Conservation (phyloP, 2,329 filamentous ascomycete species). For the Allantophomopsis cytisporea region DNA sequence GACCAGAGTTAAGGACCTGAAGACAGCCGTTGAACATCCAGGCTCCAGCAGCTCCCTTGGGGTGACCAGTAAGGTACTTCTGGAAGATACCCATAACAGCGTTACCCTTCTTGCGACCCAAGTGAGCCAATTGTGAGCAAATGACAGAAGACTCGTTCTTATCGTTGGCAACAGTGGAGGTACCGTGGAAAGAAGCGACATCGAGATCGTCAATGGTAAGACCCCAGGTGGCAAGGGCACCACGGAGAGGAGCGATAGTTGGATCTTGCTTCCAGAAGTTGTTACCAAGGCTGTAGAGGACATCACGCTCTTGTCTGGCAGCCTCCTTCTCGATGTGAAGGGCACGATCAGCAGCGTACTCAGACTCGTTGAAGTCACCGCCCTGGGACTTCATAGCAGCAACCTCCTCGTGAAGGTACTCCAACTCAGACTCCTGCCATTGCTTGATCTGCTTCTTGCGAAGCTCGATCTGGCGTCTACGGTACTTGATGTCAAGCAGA, state of each 20-base stretch:
- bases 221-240: constrained; percentile 93
- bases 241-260: constrained; percentile 86
- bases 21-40: constrained; percentile 99
- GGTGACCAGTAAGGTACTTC: constrained; percentile 96
- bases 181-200: constrained; percentile 97
- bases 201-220: constrained; percentile 91
- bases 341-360: constrained; percentile 76
- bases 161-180: constrained; percentile 96
- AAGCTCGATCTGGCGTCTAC: constrained; percentile 84
- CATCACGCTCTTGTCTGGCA: constrained; percentile 81
- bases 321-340: constrained; percentile 82
- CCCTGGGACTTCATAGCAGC: constrained; percentile 78
- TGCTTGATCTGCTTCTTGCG: constrained; percentile 89
- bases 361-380: constrained; percentile 63
- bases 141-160: constrained; percentile 99
- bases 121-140: constrained; percentile 88
- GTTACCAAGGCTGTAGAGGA: constrained; percentile 86
- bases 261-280: constrained; percentile 97
- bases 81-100: constrained; percentile 96
- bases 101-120: constrained; percentile 93
- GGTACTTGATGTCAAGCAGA: constrained; percentile 93
- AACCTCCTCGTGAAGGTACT: constrained; percentile 87
- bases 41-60: constrained; percentile 96
- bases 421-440: constrained; percentile 90
- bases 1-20: constrained; percentile 84